phyloP scores from a whole-genome alignment of 2,329 filamentous ascomycete genomes.

The Calonectria hongkongensis region DNA sequence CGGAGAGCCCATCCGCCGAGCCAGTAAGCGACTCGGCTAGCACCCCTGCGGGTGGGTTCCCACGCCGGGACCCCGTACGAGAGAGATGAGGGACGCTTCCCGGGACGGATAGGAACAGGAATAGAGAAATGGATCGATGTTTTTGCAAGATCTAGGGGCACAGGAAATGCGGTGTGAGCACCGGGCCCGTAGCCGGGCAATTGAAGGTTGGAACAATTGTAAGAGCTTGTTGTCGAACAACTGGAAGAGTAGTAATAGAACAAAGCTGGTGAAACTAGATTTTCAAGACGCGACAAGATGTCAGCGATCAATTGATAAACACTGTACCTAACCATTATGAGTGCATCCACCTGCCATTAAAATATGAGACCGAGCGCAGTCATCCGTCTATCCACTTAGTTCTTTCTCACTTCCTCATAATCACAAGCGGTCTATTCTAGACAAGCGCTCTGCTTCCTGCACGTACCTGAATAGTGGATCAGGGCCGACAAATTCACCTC shows the following conservation, averaged over 20 bases:
- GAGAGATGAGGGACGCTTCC: slow-evolving; percentile 17
- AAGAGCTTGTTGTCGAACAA: background rate
- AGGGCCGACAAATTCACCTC: background rate
- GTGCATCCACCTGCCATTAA: background rate
- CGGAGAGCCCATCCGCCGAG: slow-evolving; percentile 33
- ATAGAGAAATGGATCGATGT: slow-evolving; percentile 1
- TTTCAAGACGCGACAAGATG: background rate
- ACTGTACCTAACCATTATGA: background rate
- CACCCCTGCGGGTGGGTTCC: slow-evolving; percentile 25
- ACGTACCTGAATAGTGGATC: background rate
- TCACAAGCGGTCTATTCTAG: background rate
- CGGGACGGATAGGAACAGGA: slow-evolving; percentile 31
- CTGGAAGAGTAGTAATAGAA: background rate
- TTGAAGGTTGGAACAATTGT: background rate
- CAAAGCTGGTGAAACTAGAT: background rate
- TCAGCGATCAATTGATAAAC: too few relatives aligned
- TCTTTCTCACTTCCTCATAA: background rate
- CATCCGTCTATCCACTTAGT: too few relatives aligned
- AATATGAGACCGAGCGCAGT: background rate
- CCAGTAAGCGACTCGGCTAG: slow-evolving; percentile 17
- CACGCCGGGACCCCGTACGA: slow-evolving; percentile 15
- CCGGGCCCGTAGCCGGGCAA: background rate
- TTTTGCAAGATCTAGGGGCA: background rate
- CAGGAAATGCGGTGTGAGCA: slow-evolving; percentile 18
- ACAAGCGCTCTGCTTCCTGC: background rate